A percentile compares a stretch with the other conserved stretches of the same genome.
Conservation (phyloP, 495 filamentous ascomycete genomes). For the Trichoderma erinaceum region DNA sequence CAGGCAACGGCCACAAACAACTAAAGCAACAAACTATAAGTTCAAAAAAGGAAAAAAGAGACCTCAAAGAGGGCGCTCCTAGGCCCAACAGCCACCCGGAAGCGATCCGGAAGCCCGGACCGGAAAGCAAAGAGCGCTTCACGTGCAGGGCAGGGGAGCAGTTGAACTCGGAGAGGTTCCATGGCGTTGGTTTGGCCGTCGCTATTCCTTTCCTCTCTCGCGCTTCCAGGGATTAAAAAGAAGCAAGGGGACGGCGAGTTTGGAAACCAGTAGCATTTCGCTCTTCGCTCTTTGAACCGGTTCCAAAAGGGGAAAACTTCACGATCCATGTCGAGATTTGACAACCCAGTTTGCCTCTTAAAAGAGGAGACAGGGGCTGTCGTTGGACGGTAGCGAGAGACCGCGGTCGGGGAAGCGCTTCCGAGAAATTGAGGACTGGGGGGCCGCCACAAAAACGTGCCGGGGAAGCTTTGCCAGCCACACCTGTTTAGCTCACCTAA, state of each 20-base stretch:
- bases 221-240: not conserved
- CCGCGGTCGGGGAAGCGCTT: conserved; percentile 4
- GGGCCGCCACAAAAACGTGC: not conserved
- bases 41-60: not conserved
- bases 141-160: not conserved
- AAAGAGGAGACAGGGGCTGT: not conserved
- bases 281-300: not conserved
- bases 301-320: not conserved
- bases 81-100: not conserved
- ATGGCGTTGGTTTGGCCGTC: not conserved
- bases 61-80: not conserved
- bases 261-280: not conserved
- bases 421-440: not conserved
- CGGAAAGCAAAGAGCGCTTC: not conserved
- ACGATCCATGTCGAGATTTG: conserved; percentile 4
- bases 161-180: not conserved
- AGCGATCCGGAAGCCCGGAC: not conserved
- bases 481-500: not conserved
- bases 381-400: not conserved
- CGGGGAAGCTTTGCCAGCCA: not conserved
- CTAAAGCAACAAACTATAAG: not conserved
- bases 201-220: not conserved
- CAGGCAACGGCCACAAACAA: not conserved
- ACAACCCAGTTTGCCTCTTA: not conserved
- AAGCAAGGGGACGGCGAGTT: not conserved